phyloP scores from a whole-genome alignment of 2,329 filamentous ascomycete genomes.

The Colletotrichum eleusines region DNA sequence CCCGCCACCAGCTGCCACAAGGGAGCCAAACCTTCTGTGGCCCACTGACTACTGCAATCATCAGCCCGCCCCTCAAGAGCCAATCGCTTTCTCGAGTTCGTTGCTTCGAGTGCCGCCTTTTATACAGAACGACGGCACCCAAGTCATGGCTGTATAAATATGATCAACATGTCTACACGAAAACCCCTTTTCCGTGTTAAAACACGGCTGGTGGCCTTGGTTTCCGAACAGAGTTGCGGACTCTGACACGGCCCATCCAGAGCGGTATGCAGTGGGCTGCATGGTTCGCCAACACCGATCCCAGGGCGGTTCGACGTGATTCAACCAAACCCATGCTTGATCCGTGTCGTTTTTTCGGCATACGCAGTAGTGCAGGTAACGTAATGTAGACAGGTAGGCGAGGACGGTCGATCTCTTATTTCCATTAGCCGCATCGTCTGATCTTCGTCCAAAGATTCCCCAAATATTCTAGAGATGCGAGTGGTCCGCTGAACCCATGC shows the following conservation, averaged over 20 bases:
- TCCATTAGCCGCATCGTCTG: conserved; percentile 42
- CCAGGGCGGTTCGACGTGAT: not conserved
- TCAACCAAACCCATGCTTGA: not conserved
- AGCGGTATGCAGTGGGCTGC: conserved; percentile 6
- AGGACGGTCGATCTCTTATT: conserved; percentile 39
- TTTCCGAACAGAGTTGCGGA: conserved; percentile 23
- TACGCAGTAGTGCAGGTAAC: not conserved
- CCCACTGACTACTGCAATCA: not conserved
- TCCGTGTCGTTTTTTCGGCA: conserved; percentile 16
- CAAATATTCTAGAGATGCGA: conserved; percentile 40
- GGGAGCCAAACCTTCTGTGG: not conserved
- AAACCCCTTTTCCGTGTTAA: conserved; percentile 8
- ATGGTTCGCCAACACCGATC: not conserved
- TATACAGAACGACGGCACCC: not conserved
- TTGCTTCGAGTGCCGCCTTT: not conserved
- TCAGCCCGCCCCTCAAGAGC: not conserved
- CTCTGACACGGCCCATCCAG: conserved; percentile 14
- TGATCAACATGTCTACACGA: not conserved
- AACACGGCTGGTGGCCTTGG: conserved; percentile 11
- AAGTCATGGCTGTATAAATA: not conserved
- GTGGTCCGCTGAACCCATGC: conserved; percentile 40
- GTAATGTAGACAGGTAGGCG: not conserved
- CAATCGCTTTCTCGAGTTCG: not conserved
- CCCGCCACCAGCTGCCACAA: conserved; percentile 16
- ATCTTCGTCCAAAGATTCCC: conserved; percentile 37